Conservation (phyloP, 1,284 basidiomycete species). For the Leccinum variabile region DNA sequence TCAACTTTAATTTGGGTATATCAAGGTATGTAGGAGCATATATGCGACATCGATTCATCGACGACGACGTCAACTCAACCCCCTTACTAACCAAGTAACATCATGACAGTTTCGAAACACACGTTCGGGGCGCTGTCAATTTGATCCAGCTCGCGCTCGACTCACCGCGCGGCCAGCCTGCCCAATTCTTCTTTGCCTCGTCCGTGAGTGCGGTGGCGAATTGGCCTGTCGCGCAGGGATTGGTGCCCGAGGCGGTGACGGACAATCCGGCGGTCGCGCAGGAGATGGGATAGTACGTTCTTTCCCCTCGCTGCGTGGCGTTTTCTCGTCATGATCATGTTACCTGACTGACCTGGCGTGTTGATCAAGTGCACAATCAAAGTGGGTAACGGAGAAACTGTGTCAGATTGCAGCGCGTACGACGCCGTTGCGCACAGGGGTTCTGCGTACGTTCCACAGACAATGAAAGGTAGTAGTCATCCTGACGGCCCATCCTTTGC, state of each 20-base stretch:
- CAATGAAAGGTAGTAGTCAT: not conserved
- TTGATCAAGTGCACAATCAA: constrained; percentile 33
- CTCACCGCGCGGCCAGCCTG: constrained; percentile 39
- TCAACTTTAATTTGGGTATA: constrained; percentile 47
- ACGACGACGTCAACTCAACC: not conserved
- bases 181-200: constrained; percentile 58
- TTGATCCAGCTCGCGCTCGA: constrained; percentile 53
- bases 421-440: constrained; percentile 38
- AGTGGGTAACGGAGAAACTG: constrained; percentile 64
- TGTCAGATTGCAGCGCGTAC: constrained; percentile 41
- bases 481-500: not conserved
- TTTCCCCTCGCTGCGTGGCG: not conserved
- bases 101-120: constrained; percentile 38
- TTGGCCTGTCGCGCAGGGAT: constrained; percentile 28
- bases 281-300: constrained; percentile 51
- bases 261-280: constrained; percentile 40
- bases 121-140: constrained; percentile 52
- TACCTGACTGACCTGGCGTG: not conserved
- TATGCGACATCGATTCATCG: not conserved
- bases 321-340: not conserved
- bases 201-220: constrained; percentile 45
- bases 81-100: not conserved
- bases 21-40: constrained; percentile 38
- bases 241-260: constrained; percentile 41
- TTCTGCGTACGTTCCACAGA: constrained; percentile 34